Percentiles rank a stretch among this genome's conserved stretches.
Conservation (phyloP, 352 stramenopile genomes). For the Pythium monospermum region DNA sequence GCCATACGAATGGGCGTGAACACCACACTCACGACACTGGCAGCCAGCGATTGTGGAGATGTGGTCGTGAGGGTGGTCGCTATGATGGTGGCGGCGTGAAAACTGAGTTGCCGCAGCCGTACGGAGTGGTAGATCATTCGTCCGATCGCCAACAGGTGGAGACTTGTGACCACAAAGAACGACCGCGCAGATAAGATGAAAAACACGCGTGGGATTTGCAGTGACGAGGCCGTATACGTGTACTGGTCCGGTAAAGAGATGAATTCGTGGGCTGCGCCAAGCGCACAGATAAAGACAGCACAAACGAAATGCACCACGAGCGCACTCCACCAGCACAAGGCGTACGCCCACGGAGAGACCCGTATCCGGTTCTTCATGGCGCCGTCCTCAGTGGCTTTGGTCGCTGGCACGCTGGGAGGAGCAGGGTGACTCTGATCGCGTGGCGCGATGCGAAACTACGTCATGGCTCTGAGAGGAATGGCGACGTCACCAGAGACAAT, state of each 20-base stretch:
- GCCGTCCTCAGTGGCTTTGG: too few species aligned
- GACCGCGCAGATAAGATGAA: background rate
- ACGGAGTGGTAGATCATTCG: conserved; percentile 8
- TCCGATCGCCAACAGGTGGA: conserved; percentile 1
- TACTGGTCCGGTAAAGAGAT: conserved; percentile 1
- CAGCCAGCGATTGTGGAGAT: background rate
- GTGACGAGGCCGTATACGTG: conserved; percentile 2
- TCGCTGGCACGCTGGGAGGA: too few species aligned
- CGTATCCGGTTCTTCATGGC: too few species aligned
- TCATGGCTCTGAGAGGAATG: too few species aligned
- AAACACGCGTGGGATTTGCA: conserved; percentile 4
- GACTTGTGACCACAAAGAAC: conserved; percentile 1
- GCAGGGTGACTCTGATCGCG: too few species aligned
- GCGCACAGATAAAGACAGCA: background rate
- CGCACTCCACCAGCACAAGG: too few species aligned
- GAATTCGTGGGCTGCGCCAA: background rate
- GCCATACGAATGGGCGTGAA: background rate
- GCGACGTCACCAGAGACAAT: too few species aligned
- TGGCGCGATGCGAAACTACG: too few species aligned
- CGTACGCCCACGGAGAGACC: too few species aligned
- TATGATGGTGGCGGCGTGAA: background rate
- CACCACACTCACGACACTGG: background rate
- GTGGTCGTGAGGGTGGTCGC: too few species aligned
- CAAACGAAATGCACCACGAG: conserved; percentile 1
- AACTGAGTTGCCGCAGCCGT: conserved; percentile 3